These are phyloP conservation scores for Periconia digitata DNA, from an alignment of 2,329 filamentous ascomycete species.

Conservation along the genomic window DNA sequence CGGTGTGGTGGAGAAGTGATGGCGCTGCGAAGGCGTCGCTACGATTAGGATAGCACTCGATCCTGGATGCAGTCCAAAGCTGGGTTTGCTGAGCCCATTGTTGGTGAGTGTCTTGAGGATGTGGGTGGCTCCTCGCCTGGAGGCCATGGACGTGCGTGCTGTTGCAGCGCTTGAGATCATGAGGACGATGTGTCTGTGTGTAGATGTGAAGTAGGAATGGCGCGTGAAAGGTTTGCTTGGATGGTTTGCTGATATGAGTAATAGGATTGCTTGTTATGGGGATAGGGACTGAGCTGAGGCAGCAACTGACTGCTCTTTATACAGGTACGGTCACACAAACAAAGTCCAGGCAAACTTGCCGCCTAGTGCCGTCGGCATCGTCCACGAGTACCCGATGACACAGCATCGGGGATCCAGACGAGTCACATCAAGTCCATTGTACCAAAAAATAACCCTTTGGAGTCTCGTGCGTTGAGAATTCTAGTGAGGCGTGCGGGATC, in stretches of 20 bases:
- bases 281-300: no score
- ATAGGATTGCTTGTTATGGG: no score
- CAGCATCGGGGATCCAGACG: not conserved
- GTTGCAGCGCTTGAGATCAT: conserved; percentile 34
- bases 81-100: conserved; percentile 29
- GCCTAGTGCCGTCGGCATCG: not conserved
- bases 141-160: conserved; percentile 28
- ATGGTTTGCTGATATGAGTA: no score
- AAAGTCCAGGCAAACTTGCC: not conserved
- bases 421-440: not conserved
- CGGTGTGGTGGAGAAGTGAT: conserved; percentile 46
- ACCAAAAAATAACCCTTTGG: not conserved
- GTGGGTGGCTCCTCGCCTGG: conserved; percentile 41
- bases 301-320: no score
- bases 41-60: conserved; percentile 25
- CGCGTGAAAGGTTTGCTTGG: no score
- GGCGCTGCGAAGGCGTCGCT: conserved; percentile 30
- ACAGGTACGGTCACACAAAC: no score
- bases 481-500: conserved; percentile 12
- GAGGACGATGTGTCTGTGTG: no score
- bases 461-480: conserved; percentile 15
- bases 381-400: not conserved
- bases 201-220: no score
- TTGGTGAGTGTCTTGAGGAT: conserved; percentile 36
- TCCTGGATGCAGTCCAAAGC: conserved; percentile 30